A percentile compares a stretch with the other conserved stretches of the same genome.
These are phyloP conservation scores for Trametopsis cervina DNA, from an alignment of 768 basidiomycete genomes.

Conservation along the genomic window DNA sequence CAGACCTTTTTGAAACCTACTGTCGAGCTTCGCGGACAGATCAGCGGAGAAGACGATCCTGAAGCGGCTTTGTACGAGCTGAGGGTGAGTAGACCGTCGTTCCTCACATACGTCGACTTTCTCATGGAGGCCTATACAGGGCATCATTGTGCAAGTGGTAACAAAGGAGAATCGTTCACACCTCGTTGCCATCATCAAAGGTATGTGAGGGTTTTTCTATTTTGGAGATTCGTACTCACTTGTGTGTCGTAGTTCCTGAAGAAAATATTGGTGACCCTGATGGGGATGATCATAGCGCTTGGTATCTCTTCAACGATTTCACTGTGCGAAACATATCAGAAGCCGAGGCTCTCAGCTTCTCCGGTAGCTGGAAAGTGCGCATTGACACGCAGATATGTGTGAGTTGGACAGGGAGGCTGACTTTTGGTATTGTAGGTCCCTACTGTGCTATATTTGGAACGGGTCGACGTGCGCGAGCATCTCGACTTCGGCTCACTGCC, in stretches of 20 bases:
- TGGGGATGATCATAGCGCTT: constrained; percentile 40
- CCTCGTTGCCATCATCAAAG: constrained; percentile 82
- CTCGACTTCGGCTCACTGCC: constrained; percentile 66
- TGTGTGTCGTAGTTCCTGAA: constrained; percentile 52
- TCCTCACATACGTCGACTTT: not conserved
- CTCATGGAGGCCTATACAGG: constrained; percentile 34
- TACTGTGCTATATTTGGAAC: constrained; percentile 85
- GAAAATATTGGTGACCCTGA: constrained; percentile 37
- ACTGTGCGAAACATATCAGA: constrained; percentile 79
- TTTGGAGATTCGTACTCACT: not conserved
- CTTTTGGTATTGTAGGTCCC: constrained; percentile 55
- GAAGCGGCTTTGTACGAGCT: constrained; percentile 60
- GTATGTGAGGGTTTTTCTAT: constrained; percentile 31
- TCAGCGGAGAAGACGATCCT: constrained; percentile 50
- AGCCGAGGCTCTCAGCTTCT: constrained; percentile 82
- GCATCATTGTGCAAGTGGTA: constrained; percentile 75
- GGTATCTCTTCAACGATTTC: constrained; percentile 98
- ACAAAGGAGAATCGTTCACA: constrained; percentile 71
- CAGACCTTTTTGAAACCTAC: constrained; percentile 54
- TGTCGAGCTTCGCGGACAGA: constrained; percentile 52
- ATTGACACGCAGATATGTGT: not conserved
- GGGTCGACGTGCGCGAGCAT: constrained; percentile 47
- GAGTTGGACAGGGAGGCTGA: not conserved
- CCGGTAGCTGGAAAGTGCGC: constrained; percentile 85
- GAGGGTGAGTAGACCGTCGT: constrained; percentile 42